Conservation (phyloP, 148 eudicot species). For the Spergularia bocconei region DNA sequence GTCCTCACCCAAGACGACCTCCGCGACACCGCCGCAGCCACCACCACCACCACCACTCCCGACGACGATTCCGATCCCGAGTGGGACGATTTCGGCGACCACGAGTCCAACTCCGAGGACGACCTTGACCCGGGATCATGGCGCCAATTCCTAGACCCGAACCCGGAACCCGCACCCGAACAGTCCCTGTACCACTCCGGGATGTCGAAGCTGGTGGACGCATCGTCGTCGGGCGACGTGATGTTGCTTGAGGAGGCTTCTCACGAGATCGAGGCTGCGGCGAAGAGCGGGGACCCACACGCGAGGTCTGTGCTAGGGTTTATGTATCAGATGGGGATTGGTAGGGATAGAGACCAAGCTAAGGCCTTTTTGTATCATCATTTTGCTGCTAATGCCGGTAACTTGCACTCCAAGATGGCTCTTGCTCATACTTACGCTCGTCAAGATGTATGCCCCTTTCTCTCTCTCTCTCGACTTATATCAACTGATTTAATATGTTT, state of each 20-base stretch:
- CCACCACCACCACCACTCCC: constrained; percentile 25
- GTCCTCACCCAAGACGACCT: constrained; percentile 86
- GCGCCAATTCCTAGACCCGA: constrained; percentile 56
- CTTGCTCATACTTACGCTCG: constrained; percentile 73
- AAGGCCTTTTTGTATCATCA: constrained; percentile 74
- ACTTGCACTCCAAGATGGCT: constrained; percentile 85
- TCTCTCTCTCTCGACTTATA: neutral
- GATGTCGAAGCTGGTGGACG: constrained; percentile 50
- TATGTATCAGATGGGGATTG: constrained; percentile 69
- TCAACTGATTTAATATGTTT: too few relatives aligned
- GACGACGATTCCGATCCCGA: constrained; percentile 31
- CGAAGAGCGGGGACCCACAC: constrained; percentile 54
- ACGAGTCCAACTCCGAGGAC: constrained; percentile 51
- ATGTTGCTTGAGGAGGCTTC: constrained; percentile 60
- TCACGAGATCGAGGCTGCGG: constrained; percentile 60
- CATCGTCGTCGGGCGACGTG: constrained; percentile 52
- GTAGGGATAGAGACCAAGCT: constrained; percentile 46
- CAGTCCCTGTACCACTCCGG: constrained; percentile 41
- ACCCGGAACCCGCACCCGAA: neutral
- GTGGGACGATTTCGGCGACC: constrained; percentile 61
- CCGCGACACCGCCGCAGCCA: constrained; percentile 32
- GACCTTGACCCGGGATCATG: constrained; percentile 84
- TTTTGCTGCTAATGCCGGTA: constrained; percentile 74
- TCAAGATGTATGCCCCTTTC: constrained; percentile 56
- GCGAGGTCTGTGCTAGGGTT: constrained; percentile 81